A percentile compares a stretch with the other conserved stretches of the same genome.
Conservation (phyloP, 2,329 filamentous ascomycete genomes). For the Ceratocystis alfenasii region DNA sequence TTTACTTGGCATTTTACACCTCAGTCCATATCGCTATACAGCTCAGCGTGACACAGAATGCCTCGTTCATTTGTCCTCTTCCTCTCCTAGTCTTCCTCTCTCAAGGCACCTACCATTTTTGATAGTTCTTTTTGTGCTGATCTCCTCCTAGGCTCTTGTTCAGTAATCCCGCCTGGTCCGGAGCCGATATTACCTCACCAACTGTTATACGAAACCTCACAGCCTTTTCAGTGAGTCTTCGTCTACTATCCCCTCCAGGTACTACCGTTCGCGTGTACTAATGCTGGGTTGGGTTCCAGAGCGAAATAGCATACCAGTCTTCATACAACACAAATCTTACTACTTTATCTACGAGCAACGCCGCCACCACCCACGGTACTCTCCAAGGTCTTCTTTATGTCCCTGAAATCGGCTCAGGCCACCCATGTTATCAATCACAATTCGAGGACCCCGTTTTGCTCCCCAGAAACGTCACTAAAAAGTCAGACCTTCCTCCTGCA, state of each 20-base stretch:
- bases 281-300: slow-evolving; percentile 27
- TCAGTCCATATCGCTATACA: not conserved
- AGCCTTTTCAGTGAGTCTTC: slow-evolving; percentile 40
- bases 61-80: not conserved
- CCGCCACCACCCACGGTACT: slow-evolving; percentile 45
- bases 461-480: slow-evolving; percentile 62
- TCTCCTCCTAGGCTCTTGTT: slow-evolving; percentile 40
- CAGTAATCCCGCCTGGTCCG: slow-evolving; percentile 46
- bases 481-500: slow-evolving; percentile 52
- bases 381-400: slow-evolving; percentile 77
- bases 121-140: slow-evolving; percentile 6
- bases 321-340: slow-evolving; percentile 50
- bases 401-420: slow-evolving; percentile 49
- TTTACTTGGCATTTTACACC: not conserved
- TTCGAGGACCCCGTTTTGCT: slow-evolving; percentile 43
- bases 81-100: not conserved
- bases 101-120: not conserved
- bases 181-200: slow-evolving; percentile 38
- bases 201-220: slow-evolving; percentile 47
- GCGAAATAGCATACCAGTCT: slow-evolving; percentile 42
- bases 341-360: slow-evolving; percentile 60
- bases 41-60: not conserved
- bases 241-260: not conserved
- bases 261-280: slow-evolving; percentile 21
- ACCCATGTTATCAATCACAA: slow-evolving; percentile 52